Conservation (phyloP, 305 asterid species). For the Stenogyne calaminthoides region DNA sequence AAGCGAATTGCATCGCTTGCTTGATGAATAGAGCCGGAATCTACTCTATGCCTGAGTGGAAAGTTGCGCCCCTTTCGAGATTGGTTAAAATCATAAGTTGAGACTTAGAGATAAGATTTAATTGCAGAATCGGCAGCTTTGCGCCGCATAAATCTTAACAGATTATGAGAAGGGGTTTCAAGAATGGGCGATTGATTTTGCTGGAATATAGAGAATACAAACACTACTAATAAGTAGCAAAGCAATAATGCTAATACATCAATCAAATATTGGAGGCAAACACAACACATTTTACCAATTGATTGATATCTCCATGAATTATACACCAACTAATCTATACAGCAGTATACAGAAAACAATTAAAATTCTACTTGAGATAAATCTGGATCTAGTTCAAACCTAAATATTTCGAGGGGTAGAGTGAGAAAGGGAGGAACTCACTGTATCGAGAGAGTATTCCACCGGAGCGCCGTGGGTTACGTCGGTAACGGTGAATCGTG, state of each 20-base stretch:
- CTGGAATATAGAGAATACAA: background rate
- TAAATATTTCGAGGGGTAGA: background rate
- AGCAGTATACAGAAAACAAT: background rate
- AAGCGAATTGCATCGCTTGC: slow-evolving; percentile 13
- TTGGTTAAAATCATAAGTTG: background rate
- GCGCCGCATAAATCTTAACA: slow-evolving; percentile 8
- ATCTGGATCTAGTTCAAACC: background rate
- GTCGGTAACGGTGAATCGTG: background rate
- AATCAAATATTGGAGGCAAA: background rate
- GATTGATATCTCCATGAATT: background rate
- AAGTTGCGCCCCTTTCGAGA: slow-evolving; percentile 6
- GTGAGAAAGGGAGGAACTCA: background rate
- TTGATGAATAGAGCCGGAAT: slow-evolving; percentile 7
- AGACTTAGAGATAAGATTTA: background rate
- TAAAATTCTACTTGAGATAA: background rate
- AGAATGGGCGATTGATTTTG: background rate
- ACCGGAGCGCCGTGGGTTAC: background rate
- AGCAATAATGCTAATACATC: too few relatives aligned
- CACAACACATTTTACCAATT: background rate
- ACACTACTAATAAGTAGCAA: background rate
- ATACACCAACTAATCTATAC: background rate
- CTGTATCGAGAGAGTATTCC: background rate
- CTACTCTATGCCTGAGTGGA: slow-evolving; percentile 7
- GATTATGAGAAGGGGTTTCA: background rate
- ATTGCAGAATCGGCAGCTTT: slow-evolving; percentile 4